These are phyloP conservation scores for Serpula lacrymans DNA, from an alignment of 768 basidiomycete species.

Conservation along the genomic window DNA sequence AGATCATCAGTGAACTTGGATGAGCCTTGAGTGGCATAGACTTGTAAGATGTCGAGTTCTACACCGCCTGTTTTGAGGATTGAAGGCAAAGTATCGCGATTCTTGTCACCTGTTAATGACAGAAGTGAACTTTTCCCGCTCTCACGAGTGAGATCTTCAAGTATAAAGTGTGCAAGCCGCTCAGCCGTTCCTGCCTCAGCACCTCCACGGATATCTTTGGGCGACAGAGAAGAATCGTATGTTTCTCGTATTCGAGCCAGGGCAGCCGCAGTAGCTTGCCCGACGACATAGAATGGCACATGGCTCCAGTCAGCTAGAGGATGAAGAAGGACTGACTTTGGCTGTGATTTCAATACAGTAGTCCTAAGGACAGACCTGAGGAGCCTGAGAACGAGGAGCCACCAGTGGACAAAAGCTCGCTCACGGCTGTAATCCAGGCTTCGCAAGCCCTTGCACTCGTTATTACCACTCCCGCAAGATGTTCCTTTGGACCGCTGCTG, in stretches of 20 bases:
- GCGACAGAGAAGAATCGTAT: slow-evolving; percentile 32
- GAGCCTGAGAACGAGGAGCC: not conserved
- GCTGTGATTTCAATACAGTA: not conserved
- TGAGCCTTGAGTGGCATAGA: slow-evolving; percentile 67
- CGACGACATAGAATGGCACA: slow-evolving; percentile 78
- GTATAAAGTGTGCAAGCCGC: slow-evolving; percentile 61
- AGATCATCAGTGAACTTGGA: slow-evolving; percentile 47
- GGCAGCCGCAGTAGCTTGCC: slow-evolving; percentile 54
- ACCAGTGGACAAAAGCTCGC: slow-evolving; percentile 8
- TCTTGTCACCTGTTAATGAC: slow-evolving; percentile 88
- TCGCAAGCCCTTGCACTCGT: slow-evolving; percentile 80
- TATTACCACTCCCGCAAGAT: slow-evolving; percentile 61
- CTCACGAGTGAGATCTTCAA: slow-evolving; percentile 29
- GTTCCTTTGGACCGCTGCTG: slow-evolving; percentile 28
- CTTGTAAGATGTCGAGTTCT: slow-evolving; percentile 49
- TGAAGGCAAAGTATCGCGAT: slow-evolving; percentile 59
- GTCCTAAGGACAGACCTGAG: slow-evolving; percentile 2
- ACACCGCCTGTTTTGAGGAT: slow-evolving; percentile 47
- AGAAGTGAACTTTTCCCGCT: slow-evolving; percentile 38
- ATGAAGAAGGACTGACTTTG: slow-evolving; percentile 14
- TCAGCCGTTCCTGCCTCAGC: slow-evolving; percentile 63
- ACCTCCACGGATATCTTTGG: slow-evolving; percentile 40
- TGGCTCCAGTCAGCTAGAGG: slow-evolving; percentile 45
- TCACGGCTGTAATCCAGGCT: slow-evolving; percentile 55
- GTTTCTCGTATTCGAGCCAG: slow-evolving; percentile 38